Base-by-base conservation (phyloP, 2,329 filamentous ascomycete species). In the Sporothrix globosa region DNA sequence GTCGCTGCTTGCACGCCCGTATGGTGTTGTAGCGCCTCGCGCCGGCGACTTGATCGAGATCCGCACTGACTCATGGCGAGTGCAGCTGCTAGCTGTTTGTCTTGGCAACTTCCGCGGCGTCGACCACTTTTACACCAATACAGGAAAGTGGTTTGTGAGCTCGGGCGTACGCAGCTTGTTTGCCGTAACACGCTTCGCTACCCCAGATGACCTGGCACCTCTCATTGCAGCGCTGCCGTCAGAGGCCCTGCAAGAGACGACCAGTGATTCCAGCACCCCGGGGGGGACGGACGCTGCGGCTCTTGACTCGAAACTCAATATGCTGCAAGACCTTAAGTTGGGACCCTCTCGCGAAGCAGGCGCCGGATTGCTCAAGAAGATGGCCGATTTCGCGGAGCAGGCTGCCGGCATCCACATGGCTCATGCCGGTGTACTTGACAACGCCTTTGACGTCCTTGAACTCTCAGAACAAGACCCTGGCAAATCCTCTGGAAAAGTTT, bases 51-150 rank as follows among this genome's bases (percentile, higher is more conserved):
- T 88, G 58, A 79, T 88, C 30, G 85, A 87, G 74, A 74, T 86
- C 71, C 71, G 72, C 52, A 72, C 74, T 3, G 71, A 75, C 39
- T 71, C 74, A 53, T 76, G 58, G 73, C 74, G 84, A 34, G 78
- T 83, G 24, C 82, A 83, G 4, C 73, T 86, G 19, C 79, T 88
- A 58, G 86, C 82, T 14, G 76, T 89, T 58, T 87, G 84, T 73
- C 78, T 89, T 9, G 86, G 86, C 17, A 82, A 79, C 68, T 81
- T 85, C 73, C 81, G 84, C 52, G 82, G 82, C 21, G 79, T 83
- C 54, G 80, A 86, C 73, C 85, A 88, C 75, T 87, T 84, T 75
- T 88, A 87, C 76, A 83, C 84, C 41, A 81, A 77, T 73, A 83
- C 81, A 19, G 86, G 86, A 73, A 83, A 82, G 74, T 83, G 82